These are phyloP conservation scores for Cordyceps fumosorosea DNA, from an alignment of 2,329 filamentous ascomycete genomes.

Conservation along the genomic window DNA sequence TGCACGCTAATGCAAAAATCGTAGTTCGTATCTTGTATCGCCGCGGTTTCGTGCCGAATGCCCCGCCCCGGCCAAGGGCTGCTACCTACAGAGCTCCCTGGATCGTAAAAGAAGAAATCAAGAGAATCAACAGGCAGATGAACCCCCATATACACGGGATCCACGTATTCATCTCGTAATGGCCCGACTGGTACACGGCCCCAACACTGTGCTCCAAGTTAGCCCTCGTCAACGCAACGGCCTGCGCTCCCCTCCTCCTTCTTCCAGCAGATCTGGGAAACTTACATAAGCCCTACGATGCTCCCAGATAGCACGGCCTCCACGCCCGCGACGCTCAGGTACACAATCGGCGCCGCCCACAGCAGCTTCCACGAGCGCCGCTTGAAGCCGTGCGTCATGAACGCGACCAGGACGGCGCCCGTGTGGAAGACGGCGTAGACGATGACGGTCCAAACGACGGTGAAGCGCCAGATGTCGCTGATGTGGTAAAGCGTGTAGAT, in stretches of 20 bases:
- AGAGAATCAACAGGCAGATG: conserved; percentile 74
- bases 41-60: not conserved
- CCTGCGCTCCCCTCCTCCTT: not conserved
- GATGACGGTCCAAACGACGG: conserved; percentile 77
- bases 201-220: conserved; percentile 52
- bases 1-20: not conserved
- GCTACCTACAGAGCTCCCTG: conserved; percentile 67
- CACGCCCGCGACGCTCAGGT: conserved; percentile 62
- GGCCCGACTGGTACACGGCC: conserved; percentile 73
- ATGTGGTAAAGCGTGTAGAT: conserved; percentile 63
- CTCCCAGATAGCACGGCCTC: conserved; percentile 77
- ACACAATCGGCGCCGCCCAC: conserved; percentile 67
- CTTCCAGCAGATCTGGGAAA: conserved; percentile 12
- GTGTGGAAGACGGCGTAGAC: conserved; percentile 71
- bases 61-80: not conserved
- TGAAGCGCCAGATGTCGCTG: conserved; percentile 79
- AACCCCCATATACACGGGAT: conserved; percentile 84
- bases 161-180: conserved; percentile 91
- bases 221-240: conserved; percentile 9
- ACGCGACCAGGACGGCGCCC: conserved; percentile 62
- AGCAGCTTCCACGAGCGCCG: conserved; percentile 53
- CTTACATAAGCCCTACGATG: conserved; percentile 73
- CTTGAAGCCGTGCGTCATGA: conserved; percentile 61
- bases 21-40: not conserved
- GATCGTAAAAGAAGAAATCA: conserved; percentile 87